Percentiles rank a stretch among this genome's conserved stretches.
These are phyloP conservation scores for Suillus spraguei DNA, from an alignment of 768 basidiomycete genomes.

Conservation along the genomic window DNA sequence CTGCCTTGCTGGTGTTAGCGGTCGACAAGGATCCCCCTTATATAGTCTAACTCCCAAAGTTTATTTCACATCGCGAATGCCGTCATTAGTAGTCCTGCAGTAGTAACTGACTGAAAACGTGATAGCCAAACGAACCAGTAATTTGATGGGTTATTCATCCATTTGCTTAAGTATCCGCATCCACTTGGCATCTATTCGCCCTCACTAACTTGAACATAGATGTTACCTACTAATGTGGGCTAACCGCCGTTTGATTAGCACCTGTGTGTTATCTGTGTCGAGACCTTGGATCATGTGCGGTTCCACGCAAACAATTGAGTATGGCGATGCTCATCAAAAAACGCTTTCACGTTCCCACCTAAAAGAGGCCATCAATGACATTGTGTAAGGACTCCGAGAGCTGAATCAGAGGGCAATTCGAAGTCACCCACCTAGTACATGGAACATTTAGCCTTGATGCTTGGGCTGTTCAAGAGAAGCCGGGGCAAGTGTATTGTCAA, in stretches of 20 bases:
- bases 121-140: conserved; percentile 68
- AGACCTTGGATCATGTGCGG: background rate
- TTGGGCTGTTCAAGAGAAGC: too few species aligned
- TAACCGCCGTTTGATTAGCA: too few species aligned
- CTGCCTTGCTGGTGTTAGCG: conserved; percentile 99
- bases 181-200: background rate
- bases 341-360: background rate
- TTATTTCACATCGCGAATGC: conserved; percentile 83
- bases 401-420: too few species aligned
- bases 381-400: background rate
- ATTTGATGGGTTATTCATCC: conserved; percentile 74
- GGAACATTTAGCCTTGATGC: too few species aligned
- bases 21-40: conserved; percentile 75
- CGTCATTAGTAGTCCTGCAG: conserved; percentile 84
- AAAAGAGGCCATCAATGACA: background rate
- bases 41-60: conserved; percentile 63
- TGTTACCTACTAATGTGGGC: too few species aligned
- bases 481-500: too few species aligned
- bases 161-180: background rate
- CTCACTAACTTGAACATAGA: too few species aligned
- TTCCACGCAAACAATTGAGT: background rate
- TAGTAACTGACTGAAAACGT: too few species aligned
- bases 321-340: background rate
- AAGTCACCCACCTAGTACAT: too few species aligned
- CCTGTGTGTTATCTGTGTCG: background rate